phyloP scores from a whole-genome alignment of 495 filamentous ascomycete genomes.

The Terfezia claveryi region DNA sequence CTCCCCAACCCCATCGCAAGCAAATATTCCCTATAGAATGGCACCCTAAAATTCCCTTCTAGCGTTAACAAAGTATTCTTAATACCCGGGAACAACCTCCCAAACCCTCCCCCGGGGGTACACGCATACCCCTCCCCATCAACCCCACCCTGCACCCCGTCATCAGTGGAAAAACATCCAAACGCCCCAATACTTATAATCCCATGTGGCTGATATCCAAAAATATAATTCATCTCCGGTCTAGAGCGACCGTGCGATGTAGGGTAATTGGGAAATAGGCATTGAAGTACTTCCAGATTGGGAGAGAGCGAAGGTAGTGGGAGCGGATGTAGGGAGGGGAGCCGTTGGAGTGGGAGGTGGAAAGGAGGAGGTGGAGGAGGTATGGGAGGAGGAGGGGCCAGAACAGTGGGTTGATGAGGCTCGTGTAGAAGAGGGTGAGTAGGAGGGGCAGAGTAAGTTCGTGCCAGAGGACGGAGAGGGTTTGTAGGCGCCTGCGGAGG shows the following conservation, averaged over 20 bases:
- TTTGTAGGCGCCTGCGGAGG: constrained; percentile 67
- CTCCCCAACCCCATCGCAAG: constrained; percentile 67
- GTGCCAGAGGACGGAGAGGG: constrained; percentile 63
- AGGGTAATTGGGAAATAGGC: constrained; percentile 78
- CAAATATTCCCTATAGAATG: constrained; percentile 81
- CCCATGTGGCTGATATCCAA: constrained; percentile 92
- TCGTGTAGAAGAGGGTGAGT: constrained; percentile 69
- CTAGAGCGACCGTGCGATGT: constrained; percentile 60
- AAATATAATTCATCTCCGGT: constrained; percentile 83
- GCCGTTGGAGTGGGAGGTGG: constrained; percentile 51
- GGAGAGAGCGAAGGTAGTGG: constrained; percentile 46
- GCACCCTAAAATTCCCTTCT: constrained; percentile 83
- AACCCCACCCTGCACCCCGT: constrained; percentile 27
- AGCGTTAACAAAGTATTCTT: constrained; percentile 80
- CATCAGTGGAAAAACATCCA: constrained; percentile 72
- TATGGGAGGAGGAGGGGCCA: constrained; percentile 91
- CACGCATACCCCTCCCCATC: neutral
- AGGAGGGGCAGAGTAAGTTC: constrained; percentile 56
- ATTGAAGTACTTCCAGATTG: constrained; percentile 71
- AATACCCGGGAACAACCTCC: constrained; percentile 81
- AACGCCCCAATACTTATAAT: constrained; percentile 94
- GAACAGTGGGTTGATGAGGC: constrained; percentile 68
- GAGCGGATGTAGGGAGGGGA: constrained; percentile 44
- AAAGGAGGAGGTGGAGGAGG: constrained; percentile 57
- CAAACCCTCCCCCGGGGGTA: constrained; percentile 34